Base-by-base conservation (phyloP, 805 yeast species). In the Wickerhamiella australiensis region DNA sequence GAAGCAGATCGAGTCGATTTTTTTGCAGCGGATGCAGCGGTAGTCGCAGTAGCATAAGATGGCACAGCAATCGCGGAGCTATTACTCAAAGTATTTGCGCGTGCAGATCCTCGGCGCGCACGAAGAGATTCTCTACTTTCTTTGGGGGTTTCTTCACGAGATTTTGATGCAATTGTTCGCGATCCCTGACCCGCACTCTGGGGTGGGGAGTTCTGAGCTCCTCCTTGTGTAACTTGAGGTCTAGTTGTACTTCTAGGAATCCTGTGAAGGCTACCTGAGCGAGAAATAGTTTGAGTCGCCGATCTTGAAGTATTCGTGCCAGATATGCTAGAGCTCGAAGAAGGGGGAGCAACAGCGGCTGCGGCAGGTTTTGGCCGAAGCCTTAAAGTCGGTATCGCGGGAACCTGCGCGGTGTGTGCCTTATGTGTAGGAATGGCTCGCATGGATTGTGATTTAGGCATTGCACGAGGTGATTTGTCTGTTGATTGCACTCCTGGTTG, bases 21-120 rank as follows among this genome's bases (percentile, higher is more conserved):
- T 18, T 45, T 45, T 17, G 47, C 47, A 18, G 40, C 47, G 6
- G 47, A 45, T 5, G 47, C 47, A 6, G 47, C 47, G 6, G 47
- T 45, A 6, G 36, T 29, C 9, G 20, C 47, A 12, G 47, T 31
- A 13, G 47, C 47, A 22, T 40, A 43, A n/a, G 47, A 20, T 5
- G 47, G 47, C 2, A 23, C 38, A 9, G 38, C 38, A 29, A 11
- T 11, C 15, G 38, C n/a, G 38, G 20, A 15, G 38, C 21, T 29
- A 11, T n/a, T 29, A 29, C 33, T 29, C 5, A n/a, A 29, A n/a
- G 33, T 3, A 29, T 11, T 29, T 7, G 33, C 33, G 3, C 33
- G 33, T 6, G 33, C 33, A 7, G 33, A 29, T 6, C 9, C 33
- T 11, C 33, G 38, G 4, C 20, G 38, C 6, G 5, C n/a, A 15